Base-by-base conservation (phyloP, 176 grass and related monocot genomes). In the Rhynchospora breviuscula region DNA sequence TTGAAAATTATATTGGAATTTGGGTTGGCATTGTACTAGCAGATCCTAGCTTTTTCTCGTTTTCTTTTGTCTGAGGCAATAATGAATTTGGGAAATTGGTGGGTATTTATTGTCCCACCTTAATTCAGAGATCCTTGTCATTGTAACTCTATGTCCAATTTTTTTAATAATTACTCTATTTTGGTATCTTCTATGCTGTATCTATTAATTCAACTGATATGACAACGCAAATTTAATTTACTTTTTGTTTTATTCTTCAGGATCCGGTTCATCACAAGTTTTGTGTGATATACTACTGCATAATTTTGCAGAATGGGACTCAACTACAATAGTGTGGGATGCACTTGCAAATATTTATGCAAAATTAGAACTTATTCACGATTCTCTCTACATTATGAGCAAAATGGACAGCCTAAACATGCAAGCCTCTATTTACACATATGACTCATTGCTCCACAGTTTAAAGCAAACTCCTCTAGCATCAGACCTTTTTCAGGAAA, bases 381-480 rank as follows among this genome's bases (percentile, higher is more conserved):
- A 95, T 92, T 88, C 80, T 49, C 91, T 95, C 59, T 93, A 95
- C 11, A 29, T 93, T 76, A 85, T 99, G 66, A 90, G 85, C 84
- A 85, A 92, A 86, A 99, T 95, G 96, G 90, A 79, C 69, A 90
- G 82, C 80, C 83, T 93, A 61, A 89, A 86, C 80, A 90, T 99
- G 76, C 91, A 87, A 85, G 86, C 90, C 40, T 95, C 91, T 40
- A 59, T 95, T 73, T 88, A 75, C 14, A 93, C 91, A 64, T 93
- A 93, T 68, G 85, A 95, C 45, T 87, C 91, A 82, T 92, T 95
- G 59, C 71, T 95, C 64, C 69, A 87, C 70, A 79, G 66, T 77
- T 58, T 93, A 85, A 91, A 91, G 44, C 81, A 57, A 84, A 91
- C 85, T 66, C 74, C 87, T 26, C 44, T 93, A 51, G 92, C 66